Evolutionary conservation across 495 filamentous ascomycete species (phyloP).

Genomic region (Tetracladium marchalianum): DNA sequence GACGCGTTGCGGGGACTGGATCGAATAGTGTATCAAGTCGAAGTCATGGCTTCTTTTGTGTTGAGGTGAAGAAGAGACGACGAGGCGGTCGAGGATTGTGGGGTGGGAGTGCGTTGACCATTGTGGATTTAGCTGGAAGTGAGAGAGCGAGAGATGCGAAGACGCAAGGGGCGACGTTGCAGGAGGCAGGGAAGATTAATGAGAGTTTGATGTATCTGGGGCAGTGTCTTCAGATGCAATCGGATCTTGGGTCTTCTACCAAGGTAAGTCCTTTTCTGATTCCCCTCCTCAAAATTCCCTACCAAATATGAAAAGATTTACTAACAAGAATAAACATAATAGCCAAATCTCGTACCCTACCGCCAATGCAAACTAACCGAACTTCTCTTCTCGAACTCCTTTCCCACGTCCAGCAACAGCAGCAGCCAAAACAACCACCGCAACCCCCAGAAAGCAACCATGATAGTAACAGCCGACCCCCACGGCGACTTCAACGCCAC

Average conservation of each 20-base stretch:
- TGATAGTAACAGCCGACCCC: constrained; percentile 96
- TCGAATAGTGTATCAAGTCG: constrained; percentile 82
- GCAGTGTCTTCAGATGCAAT: constrained; percentile 95
- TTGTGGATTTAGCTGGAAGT: constrained; percentile 91
- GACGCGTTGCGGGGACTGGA: constrained; percentile 81
- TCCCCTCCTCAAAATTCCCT: neutral
- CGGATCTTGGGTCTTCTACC: constrained; percentile 57
- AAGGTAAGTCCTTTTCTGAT: constrained; percentile 55
- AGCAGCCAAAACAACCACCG: constrained; percentile 23
- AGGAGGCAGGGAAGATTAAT: constrained; percentile 96
- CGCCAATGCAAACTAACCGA: constrained; percentile 96
- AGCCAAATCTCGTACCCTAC: constrained; percentile 78
- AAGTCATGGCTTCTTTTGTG: constrained; percentile 92
- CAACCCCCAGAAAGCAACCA: constrained; percentile 77
- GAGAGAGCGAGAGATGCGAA: constrained; percentile 90
- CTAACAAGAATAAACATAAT: constrained; percentile 5
- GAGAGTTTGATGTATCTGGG: constrained; percentile 96
- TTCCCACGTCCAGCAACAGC: constrained; percentile 45
- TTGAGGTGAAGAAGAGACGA: constrained; percentile 81
- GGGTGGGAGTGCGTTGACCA: constrained; percentile 72
- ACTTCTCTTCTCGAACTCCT: constrained; percentile 90
- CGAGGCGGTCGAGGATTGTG: constrained; percentile 49
- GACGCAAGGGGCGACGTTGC: constrained; percentile 83
- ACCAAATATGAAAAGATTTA: too few relatives aligned
- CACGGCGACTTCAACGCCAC: constrained; percentile 93